Base-by-base conservation (phyloP, 768 basidiomycete genomes). In the Naganishia randhawae region DNA sequence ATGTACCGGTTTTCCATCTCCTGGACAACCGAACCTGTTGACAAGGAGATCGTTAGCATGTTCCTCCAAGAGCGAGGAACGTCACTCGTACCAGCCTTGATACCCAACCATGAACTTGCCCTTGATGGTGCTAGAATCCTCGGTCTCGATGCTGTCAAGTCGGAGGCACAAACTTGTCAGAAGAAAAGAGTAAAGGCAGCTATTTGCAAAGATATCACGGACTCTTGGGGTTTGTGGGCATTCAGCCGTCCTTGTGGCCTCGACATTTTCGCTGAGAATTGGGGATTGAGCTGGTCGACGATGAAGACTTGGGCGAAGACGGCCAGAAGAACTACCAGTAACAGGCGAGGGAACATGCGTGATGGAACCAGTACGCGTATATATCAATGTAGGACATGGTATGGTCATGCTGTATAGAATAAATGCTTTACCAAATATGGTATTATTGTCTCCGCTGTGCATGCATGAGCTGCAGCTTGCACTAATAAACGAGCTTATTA, bases 101-200 rank as follows among this genome's bases (percentile, higher is more conserved):
- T 92, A 92, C 39, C 90, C 90, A 0, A 91, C 88, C 33, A 92
- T 79, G 72, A 91, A 86, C 75, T 92, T 92, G 81, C 90, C 85
- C 66, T 90, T 88, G 53, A 92, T 90, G 11, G 89, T 90, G 6
- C 84, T 84, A 29, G 90, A 85, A 75, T 89, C 84, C 25, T 64
- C 63, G 8, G 16, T 25, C 57, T 61, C 57, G 37, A 61, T 29
- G 39, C 57, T 61, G 19, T 7, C 5, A 17, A 27, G 7, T 14
- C 19, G 14, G 14, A 6, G 27, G 22, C 2, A 41, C 22, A 3
- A 9, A n/a, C 7, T 27, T 2, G 17, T 39, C 17, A 61, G 32
- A 14, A 25, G 3, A 2, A 13, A 8, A 53, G 22, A 53, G 51
- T 4, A 52, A 29, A 2, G 9, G 29, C 37, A 57, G 53, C 5